These are phyloP conservation scores for Parastagonospora avenae DNA, from an alignment of 2,329 filamentous ascomycete genomes.

Conservation along the genomic window DNA sequence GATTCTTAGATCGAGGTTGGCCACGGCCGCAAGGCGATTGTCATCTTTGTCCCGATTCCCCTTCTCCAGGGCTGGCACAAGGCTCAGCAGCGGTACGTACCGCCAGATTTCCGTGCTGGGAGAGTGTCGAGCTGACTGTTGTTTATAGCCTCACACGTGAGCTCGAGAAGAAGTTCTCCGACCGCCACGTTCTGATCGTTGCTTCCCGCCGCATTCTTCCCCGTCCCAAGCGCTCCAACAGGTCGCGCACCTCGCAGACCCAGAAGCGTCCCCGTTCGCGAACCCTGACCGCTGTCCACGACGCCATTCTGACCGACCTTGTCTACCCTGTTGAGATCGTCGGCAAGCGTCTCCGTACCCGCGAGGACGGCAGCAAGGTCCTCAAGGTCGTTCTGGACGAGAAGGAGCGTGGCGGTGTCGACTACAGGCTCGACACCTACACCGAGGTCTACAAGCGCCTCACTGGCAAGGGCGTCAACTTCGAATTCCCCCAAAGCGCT, in stretches of 20 bases:
- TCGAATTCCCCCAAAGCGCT: constrained; percentile 94
- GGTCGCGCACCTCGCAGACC: constrained; percentile 92
- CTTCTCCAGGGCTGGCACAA: constrained; percentile 98
- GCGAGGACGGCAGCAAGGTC: constrained; percentile 97
- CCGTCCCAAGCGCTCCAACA: constrained; percentile 97
- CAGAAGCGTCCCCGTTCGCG: constrained; percentile 99
- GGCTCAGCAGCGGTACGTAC: constrained; percentile 95
- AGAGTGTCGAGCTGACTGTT: constrained; percentile 8
- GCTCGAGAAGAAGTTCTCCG: constrained; percentile 99
- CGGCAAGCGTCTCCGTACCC: constrained; percentile 97
- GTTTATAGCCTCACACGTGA: constrained; percentile 87
- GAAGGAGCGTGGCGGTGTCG: constrained; percentile 99
- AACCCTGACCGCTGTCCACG: constrained; percentile 98
- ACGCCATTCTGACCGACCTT: constrained; percentile 95
- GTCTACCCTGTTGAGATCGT: constrained; percentile 99
- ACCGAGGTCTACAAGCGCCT: constrained; percentile 98
- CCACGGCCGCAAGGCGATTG: constrained; percentile 99
- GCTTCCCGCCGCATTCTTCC: constrained; percentile 98
- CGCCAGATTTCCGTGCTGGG: neutral
- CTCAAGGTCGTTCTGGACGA: constrained; percentile 99
- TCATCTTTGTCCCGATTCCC: constrained; percentile 99
- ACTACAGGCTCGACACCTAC: constrained; percentile 99
- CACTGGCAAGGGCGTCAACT: constrained; percentile 94
- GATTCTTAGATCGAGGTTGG: constrained; percentile 94
- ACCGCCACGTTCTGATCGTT: constrained; percentile 99